Conservation (phyloP, 1,284 basidiomycete genomes). For the Austroboletus sp. region DNA sequence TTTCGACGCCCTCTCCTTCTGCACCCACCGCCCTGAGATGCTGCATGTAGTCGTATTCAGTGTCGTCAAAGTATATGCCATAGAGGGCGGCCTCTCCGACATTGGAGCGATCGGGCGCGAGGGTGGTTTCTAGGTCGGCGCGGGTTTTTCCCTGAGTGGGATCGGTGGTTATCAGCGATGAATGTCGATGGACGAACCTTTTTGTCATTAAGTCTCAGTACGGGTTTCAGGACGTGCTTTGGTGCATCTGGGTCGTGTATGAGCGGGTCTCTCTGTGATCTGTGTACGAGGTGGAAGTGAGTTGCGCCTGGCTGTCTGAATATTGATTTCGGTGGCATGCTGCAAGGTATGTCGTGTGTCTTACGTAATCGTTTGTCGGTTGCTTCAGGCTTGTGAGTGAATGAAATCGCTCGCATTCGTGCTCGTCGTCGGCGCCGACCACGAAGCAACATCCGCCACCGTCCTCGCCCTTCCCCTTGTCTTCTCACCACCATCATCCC, state of each 20-base stretch:
- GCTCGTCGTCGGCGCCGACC: constrained; percentile 21
- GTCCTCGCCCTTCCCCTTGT: constrained; percentile 4
- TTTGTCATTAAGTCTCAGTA: constrained; percentile 65
- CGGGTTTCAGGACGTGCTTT: constrained; percentile 80
- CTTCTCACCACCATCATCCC: neutral
- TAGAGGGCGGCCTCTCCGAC: constrained; percentile 86
- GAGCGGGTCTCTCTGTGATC: constrained; percentile 92
- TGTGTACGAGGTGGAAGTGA: constrained; percentile 95
- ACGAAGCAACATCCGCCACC: constrained; percentile 14
- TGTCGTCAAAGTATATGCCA: constrained; percentile 94
- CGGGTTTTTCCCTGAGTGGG: constrained; percentile 64
- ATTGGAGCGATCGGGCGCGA: constrained; percentile 51
- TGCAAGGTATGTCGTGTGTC: neutral
- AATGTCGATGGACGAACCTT: constrained; percentile 42
- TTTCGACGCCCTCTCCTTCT: constrained; percentile 71
- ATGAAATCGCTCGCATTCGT: constrained; percentile 16
- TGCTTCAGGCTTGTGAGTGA: constrained; percentile 16
- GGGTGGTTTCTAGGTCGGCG: constrained; percentile 60
- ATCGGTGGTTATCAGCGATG: neutral
- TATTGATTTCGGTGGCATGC: constrained; percentile 72
- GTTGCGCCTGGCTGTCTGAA: constrained; percentile 84
- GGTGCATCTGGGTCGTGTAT: constrained; percentile 90
- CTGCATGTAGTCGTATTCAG: constrained; percentile 99
- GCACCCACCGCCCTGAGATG: constrained; percentile 77
- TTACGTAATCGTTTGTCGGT: constrained; percentile 32